Evolutionary conservation across 2,329 filamentous ascomycete genomes (phyloP).

Genomic region (Penicillium italicum): DNA sequence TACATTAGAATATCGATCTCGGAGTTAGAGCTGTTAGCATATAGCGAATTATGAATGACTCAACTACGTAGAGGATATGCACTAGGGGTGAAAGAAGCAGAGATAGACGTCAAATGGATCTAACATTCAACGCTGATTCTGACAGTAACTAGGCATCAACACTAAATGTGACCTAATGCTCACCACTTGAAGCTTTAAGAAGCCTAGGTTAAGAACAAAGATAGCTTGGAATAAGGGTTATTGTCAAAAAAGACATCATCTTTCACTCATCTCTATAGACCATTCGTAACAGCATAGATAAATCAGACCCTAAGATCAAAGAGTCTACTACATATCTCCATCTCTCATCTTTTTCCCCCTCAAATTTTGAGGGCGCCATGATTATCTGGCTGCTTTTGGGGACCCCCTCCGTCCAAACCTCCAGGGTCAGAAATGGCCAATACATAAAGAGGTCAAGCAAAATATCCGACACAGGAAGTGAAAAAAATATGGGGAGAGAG

Average conservation of each 20-base stretch:
- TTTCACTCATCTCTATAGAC: constrained; percentile 41
- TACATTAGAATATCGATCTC: not conserved
- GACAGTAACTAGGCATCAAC: not conserved
- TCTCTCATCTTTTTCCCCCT: constrained; percentile 12
- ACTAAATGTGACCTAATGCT: not conserved
- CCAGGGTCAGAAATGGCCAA: constrained; percentile 12
- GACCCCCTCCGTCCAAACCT: constrained; percentile 16
- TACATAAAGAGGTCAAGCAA: constrained; percentile 14
- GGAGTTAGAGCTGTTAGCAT: not conserved
- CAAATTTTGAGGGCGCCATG: constrained; percentile 9
- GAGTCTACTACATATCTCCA: constrained; percentile 22
- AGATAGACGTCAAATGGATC: not conserved
- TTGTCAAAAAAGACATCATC: constrained; percentile 24
- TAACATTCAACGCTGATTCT: not conserved
- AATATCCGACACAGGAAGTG: constrained; percentile 21
- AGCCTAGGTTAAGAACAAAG: not conserved
- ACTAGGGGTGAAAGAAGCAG: not conserved
- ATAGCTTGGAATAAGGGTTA: not conserved
- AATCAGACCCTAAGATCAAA: constrained; percentile 25
- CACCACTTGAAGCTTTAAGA: no score
- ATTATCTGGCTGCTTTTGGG: constrained; percentile 12
- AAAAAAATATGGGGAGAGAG: constrained; percentile 25
- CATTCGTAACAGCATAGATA: constrained; percentile 42
- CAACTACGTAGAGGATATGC: no score
- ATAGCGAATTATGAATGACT: not conserved